Base-by-base conservation (phyloP, 2,329 filamentous ascomycete species). In the Fusarium zealandicum region DNA sequence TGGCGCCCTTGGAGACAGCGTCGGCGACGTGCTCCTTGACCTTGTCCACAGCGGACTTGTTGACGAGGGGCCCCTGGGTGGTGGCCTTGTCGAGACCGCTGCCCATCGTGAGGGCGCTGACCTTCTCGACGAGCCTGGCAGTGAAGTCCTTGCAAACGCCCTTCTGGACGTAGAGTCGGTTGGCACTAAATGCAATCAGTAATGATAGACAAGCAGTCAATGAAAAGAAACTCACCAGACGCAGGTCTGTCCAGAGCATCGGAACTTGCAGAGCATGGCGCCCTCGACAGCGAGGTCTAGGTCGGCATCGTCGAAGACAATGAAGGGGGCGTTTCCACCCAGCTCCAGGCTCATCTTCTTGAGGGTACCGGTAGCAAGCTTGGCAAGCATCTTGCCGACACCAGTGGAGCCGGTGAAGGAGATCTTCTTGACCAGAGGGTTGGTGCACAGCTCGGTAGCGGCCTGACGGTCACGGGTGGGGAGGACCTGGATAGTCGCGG, bases 261-360 rank as follows among this genome's bases (percentile, higher is more conserved):
- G 63, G 61, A 68, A 73, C 53, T 72, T 72, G 55, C 63, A 64
- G 28, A 83, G 70, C 2, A 83, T 79, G 52, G 82, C 83, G 46
- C 80, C 79, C 31, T 75, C 72, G 0, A 83, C 86, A 2, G 87
- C 86, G 20, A 78, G 79, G 18, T 86, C 77, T 33, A 90, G 63
- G 59, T 90, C 80, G 16, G 87, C 87, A 68, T 90, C 87, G 30
- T 87, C 82, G 46, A 87, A 79, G 3, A 90, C 81, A 50, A 90
- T 82, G 3, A 85, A 82, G 6, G 81, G 82, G 1, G 85, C 84
- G 69, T 90, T 90, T 3, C 88, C 88, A 1, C 88, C 88, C 1
- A 90, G 78, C 69, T 91, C 88, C 72, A 90, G 78, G 3, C 89
- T 74, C 8, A 85, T 78, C 2, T 87, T 87, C 74, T 90, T 90